Base-by-base conservation (phyloP, 768 basidiomycete species). In the Macrolepiota albuminosa region DNA sequence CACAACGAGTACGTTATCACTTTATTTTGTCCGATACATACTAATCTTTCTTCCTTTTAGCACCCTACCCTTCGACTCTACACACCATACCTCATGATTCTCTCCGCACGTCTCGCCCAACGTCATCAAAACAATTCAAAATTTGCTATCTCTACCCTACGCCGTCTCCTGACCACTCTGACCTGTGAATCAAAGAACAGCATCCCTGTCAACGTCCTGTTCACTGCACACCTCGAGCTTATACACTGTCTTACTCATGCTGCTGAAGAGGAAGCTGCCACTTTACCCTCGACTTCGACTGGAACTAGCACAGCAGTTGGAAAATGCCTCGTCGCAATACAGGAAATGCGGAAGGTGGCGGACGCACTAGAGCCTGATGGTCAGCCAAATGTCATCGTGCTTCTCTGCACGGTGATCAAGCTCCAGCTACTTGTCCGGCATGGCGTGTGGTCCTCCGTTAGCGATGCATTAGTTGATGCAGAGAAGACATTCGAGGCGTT, bases 31-130 rank as follows among this genome's bases (percentile, higher is more conserved):
- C 21, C 2, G 34, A 36, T 51, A 3, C 21, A 2, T 36, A 24
- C 31, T 36, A 4, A 37, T 21, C 9, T 47, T 29, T 33, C 13
- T 39, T 54, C 45, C 57, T 56, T 45, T 50, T 64, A 88, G 86
- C 86, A 88, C 65, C 86, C 89, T 3, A 80, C 87, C 10, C 75
- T 93, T 10, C 78, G 84, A 55, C 71, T 76, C 7, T 86, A 87
- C 67, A 81, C 78, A 46, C 81, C 82, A 4, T 81, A 83, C 58
- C 72, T 93, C 26, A 79, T 81, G 1, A 73, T 84, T 42, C 80
- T 90, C 37, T 85, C 87, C 18, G 83, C 86, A 4, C 84, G 81
- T 40, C 76, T 91, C 52, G 75, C 84, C 6, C 60, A 61, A 34
- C 76, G 82, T 65, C 72, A 79, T 54, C 74, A 73, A 59, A 62